Conservation (phyloP, 108 stramenopile genomes). For the Aureococcus anophagefferens region DNA sequence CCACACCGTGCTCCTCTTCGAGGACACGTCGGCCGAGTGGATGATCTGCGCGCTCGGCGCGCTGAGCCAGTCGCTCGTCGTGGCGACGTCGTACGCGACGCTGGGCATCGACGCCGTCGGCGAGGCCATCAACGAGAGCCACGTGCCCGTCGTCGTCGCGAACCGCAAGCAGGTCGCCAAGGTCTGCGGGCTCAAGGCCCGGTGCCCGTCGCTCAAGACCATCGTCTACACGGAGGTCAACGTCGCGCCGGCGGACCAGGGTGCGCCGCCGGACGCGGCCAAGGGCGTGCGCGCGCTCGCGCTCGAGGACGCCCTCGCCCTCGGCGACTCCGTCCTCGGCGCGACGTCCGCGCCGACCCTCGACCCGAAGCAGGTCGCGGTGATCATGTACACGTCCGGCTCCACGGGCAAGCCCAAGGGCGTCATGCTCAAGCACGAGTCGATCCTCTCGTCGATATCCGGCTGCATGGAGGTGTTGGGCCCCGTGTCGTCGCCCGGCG, state of each 20-base stretch:
- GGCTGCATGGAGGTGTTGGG: neutral
- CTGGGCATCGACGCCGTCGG: conserved; percentile 78
- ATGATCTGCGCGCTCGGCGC: conserved; percentile 71
- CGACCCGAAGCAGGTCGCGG: no score
- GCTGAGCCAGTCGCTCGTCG: conserved; percentile 59
- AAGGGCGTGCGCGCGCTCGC: no score
- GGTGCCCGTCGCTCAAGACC: conserved; percentile 62
- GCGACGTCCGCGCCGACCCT: no score
- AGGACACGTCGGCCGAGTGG: conserved; percentile 81
- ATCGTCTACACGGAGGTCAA: conserved; percentile 73
- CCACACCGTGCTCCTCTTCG: conserved; percentile 76
- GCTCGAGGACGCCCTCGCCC: no score
- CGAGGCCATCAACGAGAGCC: conserved; percentile 68
- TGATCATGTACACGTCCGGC: conserved; percentile 77
- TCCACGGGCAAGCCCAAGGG: conserved; percentile 92
- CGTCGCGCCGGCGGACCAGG: conserved; percentile 43
- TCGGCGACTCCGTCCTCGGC: no score
- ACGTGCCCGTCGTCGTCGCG: conserved; percentile 65
- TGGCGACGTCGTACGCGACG: conserved; percentile 81
- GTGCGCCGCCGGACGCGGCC: no score
- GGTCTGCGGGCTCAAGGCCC: conserved; percentile 26
- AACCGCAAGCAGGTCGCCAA: conserved; percentile 61
- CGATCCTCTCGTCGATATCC: no score
- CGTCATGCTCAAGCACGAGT: conserved; percentile 67
- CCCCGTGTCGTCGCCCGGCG: conserved; percentile 9